Conservation (phyloP, 305 asterid species). For the Andrographis paniculata region DNA sequence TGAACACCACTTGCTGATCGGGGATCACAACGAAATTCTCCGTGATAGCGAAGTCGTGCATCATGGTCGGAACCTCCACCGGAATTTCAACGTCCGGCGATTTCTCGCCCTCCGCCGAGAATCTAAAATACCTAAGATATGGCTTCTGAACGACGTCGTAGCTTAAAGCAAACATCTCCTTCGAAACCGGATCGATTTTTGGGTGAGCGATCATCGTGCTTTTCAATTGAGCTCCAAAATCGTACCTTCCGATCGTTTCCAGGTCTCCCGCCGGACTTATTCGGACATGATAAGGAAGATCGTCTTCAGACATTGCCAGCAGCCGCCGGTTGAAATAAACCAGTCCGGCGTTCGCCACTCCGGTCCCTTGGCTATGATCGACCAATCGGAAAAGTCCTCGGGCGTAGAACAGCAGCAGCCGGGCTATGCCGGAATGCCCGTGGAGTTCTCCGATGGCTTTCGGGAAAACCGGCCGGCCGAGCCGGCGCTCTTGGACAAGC, state of each 20-base stretch:
- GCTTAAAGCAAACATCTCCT: conserved; percentile 48
- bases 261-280: conserved; percentile 39
- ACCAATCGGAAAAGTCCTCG: conserved; percentile 43
- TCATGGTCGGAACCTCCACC: conserved; percentile 46
- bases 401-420: conserved; percentile 43
- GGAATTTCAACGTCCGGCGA: conserved; percentile 46
- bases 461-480: conserved; percentile 56
- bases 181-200: conserved; percentile 49
- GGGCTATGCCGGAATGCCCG: conserved; percentile 54
- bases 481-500: conserved; percentile 47
- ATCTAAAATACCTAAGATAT: conserved; percentile 45
- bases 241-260: conserved; percentile 39
- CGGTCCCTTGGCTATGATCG: conserved; percentile 46
- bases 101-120: conserved; percentile 33
- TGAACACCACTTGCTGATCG: conserved; percentile 64
- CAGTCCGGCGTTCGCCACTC: conserved; percentile 65
- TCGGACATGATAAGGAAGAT: conserved; percentile 48
- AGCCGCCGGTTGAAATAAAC: conserved; percentile 41
- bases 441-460: conserved; percentile 70
- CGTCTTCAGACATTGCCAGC: conserved; percentile 70
- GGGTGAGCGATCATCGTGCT: conserved; percentile 71
- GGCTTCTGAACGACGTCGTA: conserved; percentile 52
- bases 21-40: conserved; percentile 53
- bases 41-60: conserved; percentile 61
- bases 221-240: conserved; percentile 31